Conservation (phyloP, 169 alveolate genomes). For the Perkinsus marinus region DNA sequence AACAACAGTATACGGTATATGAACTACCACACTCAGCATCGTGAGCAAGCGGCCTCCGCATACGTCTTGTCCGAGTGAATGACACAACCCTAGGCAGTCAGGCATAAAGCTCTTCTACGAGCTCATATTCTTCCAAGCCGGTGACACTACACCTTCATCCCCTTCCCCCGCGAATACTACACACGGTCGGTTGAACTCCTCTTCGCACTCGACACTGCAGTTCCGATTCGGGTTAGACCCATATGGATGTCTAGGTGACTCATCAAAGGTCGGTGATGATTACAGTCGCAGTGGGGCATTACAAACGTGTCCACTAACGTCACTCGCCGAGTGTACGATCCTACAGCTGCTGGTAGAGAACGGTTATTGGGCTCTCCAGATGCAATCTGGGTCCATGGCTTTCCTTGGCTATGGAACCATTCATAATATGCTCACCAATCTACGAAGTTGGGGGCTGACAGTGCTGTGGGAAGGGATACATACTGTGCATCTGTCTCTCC, state of each 20-base stretch:
- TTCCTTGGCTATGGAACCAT: too few relatives aligned
- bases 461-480: too few relatives aligned
- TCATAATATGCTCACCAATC: too few relatives aligned
- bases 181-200: too few relatives aligned
- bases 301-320: background rate
- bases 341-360: background rate
- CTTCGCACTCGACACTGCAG: background rate
- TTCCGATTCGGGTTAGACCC: background rate
- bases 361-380: background rate
- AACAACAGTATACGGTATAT: too few relatives aligned
- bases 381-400: background rate
- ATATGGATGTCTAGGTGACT: background rate
- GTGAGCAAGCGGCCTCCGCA: too few relatives aligned
- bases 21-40: too few relatives aligned
- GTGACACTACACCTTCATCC: background rate
- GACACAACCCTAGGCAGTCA: background rate
- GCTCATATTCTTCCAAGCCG: background rate
- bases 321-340: background rate
- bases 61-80: background rate
- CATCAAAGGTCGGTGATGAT: background rate
- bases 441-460: too few relatives aligned
- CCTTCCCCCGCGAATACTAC: background rate
- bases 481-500: background rate
- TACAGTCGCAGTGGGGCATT: background rate
- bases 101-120: background rate